phyloP scores from a whole-genome alignment of 768 basidiomycete species.

The Boletus pseudo-olivaceus region DNA sequence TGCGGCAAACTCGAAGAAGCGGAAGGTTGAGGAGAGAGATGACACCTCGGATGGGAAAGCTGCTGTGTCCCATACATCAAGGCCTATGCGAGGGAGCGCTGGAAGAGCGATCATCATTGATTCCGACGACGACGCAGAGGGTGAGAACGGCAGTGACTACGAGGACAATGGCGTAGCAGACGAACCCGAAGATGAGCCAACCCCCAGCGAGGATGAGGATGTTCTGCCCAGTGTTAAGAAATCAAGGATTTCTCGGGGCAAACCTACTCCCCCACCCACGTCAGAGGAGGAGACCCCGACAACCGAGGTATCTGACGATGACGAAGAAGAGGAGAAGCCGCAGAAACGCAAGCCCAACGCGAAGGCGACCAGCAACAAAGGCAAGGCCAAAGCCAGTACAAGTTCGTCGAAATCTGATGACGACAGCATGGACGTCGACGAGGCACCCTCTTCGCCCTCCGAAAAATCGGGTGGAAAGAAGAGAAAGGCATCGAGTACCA shows the following conservation, averaged over 20 bases:
- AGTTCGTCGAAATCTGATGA: conserved; percentile 38
- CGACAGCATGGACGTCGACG: conserved; percentile 59
- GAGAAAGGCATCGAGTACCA: conserved; percentile 36
- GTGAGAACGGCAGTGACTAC: conserved; percentile 26
- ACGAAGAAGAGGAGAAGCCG: conserved; percentile 28
- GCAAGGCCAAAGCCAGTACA: conserved; percentile 21
- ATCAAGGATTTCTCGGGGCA: conserved; percentile 19
- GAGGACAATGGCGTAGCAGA: conserved; percentile 34
- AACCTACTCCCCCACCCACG: conserved; percentile 28
- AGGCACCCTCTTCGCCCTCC: conserved; percentile 34
- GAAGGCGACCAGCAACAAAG: conserved; percentile 21
- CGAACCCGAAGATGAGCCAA: conserved; percentile 35
- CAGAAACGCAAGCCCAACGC: conserved; percentile 28
- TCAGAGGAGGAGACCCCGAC: conserved; percentile 31
- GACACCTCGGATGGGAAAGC: conserved; percentile 32
- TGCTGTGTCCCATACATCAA: conserved; percentile 35
- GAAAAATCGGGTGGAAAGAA: conserved; percentile 41
- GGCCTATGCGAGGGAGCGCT: conserved; percentile 34
- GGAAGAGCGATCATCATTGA: conserved; percentile 43
- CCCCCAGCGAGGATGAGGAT: conserved; percentile 24
- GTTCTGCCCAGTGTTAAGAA: conserved; percentile 22
- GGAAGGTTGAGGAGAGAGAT: conserved; percentile 16
- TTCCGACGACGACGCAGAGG: conserved; percentile 50
- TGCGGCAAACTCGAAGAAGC: conserved; percentile 16
- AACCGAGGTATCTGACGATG: conserved; percentile 24